These are phyloP conservation scores for Phytophthora sansomeana DNA, from an alignment of 352 stramenopile species.

Conservation along the genomic window DNA sequence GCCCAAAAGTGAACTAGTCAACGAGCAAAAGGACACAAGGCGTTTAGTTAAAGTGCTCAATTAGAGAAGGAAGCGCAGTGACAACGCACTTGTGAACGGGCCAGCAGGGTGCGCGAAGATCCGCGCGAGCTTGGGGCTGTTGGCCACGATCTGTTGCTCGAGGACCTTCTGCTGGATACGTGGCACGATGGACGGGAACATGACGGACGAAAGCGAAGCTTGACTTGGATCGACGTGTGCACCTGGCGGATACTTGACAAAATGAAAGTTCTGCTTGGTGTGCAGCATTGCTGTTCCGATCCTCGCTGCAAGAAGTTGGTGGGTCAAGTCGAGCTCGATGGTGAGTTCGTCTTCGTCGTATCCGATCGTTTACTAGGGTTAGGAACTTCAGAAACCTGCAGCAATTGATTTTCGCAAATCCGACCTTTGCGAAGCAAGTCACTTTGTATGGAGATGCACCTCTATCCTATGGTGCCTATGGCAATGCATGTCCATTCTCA, in stretches of 20 bases:
- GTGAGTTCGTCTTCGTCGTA: conserved; percentile 21
- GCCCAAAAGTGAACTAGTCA: conserved; percentile 90
- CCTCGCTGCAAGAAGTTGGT: conserved; percentile 9
- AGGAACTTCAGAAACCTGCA: conserved; percentile 16
- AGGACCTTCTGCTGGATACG: conserved; percentile 81
- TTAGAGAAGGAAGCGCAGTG: neutral
- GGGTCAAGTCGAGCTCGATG: conserved; percentile 6
- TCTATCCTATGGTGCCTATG: neutral
- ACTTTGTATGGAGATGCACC: neutral
- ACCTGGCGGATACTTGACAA: conserved; percentile 13
- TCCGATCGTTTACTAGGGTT: conserved; percentile 29
- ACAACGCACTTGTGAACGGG: conserved; percentile 79
- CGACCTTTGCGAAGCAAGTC: neutral
- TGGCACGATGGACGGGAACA: conserved; percentile 79
- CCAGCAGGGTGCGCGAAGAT: conserved; percentile 83
- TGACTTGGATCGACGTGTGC: conserved; percentile 11
- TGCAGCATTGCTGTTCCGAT: conserved; percentile 1
- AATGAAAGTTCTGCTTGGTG: conserved; percentile 27
- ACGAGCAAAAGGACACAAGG: neutral
- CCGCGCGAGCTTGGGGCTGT: conserved; percentile 66
- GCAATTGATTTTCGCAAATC: conserved; percentile 8
- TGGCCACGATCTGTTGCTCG: conserved; percentile 70
- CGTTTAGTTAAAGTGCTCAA: neutral
- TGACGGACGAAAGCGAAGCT: conserved; percentile 10
- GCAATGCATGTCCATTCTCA: neutral